Percentiles rank a stretch among this genome's conserved stretches.
phyloP scores from a whole-genome alignment of 2,329 filamentous ascomycete genomes.

The Calonectria multiphialidica region DNA sequence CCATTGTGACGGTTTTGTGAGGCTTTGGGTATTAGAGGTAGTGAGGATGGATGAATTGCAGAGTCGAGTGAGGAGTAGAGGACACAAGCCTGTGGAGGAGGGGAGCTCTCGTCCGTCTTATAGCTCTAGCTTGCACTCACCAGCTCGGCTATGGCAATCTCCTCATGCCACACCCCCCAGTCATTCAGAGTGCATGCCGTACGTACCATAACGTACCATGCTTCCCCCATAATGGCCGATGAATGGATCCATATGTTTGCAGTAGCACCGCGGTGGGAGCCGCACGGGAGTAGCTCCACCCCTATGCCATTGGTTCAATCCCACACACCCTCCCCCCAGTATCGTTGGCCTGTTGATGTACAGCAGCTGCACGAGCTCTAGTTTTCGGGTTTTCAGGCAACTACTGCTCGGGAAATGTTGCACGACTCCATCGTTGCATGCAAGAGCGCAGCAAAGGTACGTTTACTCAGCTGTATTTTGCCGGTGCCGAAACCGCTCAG shows the following conservation, averaged over 20 bases:
- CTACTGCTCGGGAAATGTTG: background rate
- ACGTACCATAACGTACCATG: background rate
- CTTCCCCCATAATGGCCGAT: background rate
- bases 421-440: background rate
- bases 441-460: background rate
- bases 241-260: conserved; percentile 20
- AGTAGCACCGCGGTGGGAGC: conserved; percentile 19
- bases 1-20: conserved; percentile 69
- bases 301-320: background rate
- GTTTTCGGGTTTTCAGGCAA: background rate
- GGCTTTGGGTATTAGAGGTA: conserved; percentile 5
- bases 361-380: background rate
- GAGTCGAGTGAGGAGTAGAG: conserved; percentile 6
- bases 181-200: background rate
- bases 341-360: background rate
- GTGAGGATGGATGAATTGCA: conserved; percentile 19
- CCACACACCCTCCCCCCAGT: conserved; percentile 13
- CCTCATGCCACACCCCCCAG: background rate
- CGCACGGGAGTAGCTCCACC: conserved; percentile 8
- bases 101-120: conserved; percentile 23
- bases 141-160: background rate
- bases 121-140: background rate
- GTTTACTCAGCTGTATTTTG: background rate
- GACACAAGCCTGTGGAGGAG: background rate
- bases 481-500: background rate